Base-by-base conservation (phyloP, 352 stramenopile species). In the Hyaloperonospora arabidopsidis region DNA sequence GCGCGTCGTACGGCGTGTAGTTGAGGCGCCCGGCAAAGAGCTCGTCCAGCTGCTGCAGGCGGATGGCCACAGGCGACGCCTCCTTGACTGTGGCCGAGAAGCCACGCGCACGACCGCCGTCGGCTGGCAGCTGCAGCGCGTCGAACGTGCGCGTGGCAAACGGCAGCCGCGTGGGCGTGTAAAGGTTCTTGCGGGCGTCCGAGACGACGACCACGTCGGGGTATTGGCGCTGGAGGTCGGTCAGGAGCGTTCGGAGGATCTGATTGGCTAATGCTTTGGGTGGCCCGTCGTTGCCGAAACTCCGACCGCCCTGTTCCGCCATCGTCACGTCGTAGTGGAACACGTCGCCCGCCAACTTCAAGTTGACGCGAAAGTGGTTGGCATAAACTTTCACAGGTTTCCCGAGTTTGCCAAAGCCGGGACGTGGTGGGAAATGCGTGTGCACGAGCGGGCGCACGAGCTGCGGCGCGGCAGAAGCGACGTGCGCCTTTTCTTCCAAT, bases 291-390 rank as follows among this genome's bases (percentile, higher is more conserved):
- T 79, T 73, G 19, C 62, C 54, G 34, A 75, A 79, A 18, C 55
- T 68, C 5, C 52, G 49, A 0, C 65, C 74, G 22, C 48, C 44
- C n/a, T n/a, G n/a, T 49, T 80, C 61, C 0, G 59, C 63, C 54
- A 90, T 79, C 43, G 71, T 48, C 1, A 84, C 77, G 50, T 90
- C 80, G 56, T 90, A 90, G 68, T 90, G 80, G 48, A 71, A 90
- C 4, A 86, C 53, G 41, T 88, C 78, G 2, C 67, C 75, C 0
- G 65, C 46, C 13, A 66, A 57, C 10, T 67, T 76, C 36, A 84
- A 65, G 25, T 65, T 71, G 12, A 90, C 77, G 15, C 62, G 63
- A 45, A 87, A 90, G 38, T 88, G 77, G 43, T 90, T 90, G 7
- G 76, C 80, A 36, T 71, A 54, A 0, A 88, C 15, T 46, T 60